Conservation (phyloP, 257 asterid species). For the Petrea volubilis region DNA sequence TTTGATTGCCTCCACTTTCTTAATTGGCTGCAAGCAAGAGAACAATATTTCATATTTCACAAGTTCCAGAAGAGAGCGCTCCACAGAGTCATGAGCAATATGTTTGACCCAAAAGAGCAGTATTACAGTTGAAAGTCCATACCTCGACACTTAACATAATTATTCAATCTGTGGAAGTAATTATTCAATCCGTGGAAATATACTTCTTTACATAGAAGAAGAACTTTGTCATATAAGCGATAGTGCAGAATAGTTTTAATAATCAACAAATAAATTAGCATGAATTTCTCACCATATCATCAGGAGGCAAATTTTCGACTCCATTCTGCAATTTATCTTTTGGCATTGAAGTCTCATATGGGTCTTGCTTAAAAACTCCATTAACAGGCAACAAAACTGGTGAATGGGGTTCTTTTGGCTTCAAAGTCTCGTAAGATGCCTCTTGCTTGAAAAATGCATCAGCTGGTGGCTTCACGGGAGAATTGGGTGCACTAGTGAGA, state of each 20-base stretch:
- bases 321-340: constrained; percentile 48
- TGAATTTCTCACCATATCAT: constrained; percentile 42
- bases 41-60: constrained; percentile 8
- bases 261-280: constrained; percentile 1
- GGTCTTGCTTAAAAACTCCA: constrained; percentile 64
- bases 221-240: not conserved
- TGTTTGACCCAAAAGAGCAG: constrained; percentile 2
- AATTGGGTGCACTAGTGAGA: constrained; percentile 52
- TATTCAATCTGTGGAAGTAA: not conserved
- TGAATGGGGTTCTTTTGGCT: constrained; percentile 42
- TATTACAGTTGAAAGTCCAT: not conserved
- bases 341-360: constrained; percentile 33
- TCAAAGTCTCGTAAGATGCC: constrained; percentile 33
- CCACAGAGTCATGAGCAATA: not conserved
- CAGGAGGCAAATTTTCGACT: constrained; percentile 48
- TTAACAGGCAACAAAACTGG: constrained; percentile 58
- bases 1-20: constrained; percentile 42
- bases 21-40: constrained; percentile 36
- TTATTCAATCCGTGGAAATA: not conserved
- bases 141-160: not conserved
- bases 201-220: not conserved
- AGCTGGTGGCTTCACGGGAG: constrained; percentile 50
- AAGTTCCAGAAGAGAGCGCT: not conserved
- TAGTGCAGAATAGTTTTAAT: not conserved
- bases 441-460: constrained; percentile 53